Evolutionary conservation across 257 asterid species (phyloP).

Genomic region (Ehretia macrophylla): DNA sequence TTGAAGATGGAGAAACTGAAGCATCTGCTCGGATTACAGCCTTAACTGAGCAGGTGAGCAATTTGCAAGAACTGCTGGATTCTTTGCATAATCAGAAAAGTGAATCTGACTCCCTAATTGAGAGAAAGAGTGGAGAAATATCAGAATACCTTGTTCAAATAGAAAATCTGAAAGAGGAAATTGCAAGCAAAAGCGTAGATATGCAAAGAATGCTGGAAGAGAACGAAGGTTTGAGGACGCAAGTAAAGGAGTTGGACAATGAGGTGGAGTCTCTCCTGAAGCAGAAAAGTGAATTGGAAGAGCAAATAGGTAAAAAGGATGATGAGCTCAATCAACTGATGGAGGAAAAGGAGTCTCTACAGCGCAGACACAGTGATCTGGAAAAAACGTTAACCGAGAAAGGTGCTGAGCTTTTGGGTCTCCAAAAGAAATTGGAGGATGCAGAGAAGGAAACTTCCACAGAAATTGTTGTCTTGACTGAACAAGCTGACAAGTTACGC

Average conservation of each 20-base stretch:
- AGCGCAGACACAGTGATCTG: constrained; percentile 33
- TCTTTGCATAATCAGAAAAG: constrained; percentile 37
- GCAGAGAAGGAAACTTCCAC: constrained; percentile 41
- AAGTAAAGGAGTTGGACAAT: constrained; percentile 28
- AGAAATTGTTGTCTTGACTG: constrained; percentile 31
- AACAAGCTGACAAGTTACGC: constrained; percentile 34
- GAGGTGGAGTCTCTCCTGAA: constrained; percentile 33
- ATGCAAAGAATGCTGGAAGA: constrained; percentile 20
- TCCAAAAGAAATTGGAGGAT: constrained; percentile 49
- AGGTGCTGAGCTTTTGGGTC: constrained; percentile 31
- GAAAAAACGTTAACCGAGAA: constrained; percentile 36
- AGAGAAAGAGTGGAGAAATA: constrained; percentile 40
- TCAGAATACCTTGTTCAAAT: constrained; percentile 38
- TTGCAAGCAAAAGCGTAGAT: constrained; percentile 21
- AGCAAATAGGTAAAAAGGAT: constrained; percentile 19
- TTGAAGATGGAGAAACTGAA: constrained; percentile 39
- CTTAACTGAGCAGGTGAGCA: constrained; percentile 9
- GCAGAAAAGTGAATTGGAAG: constrained; percentile 36
- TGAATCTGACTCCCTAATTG: constrained; percentile 45
- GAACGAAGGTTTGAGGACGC: constrained; percentile 29
- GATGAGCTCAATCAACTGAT: constrained; percentile 22
- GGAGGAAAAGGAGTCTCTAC: constrained; percentile 16
- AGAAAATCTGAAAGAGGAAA: constrained; percentile 47
- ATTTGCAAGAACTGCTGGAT: constrained; percentile 37
- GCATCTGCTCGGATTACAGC: constrained; percentile 17